Base-by-base conservation (phyloP, 768 basidiomycete genomes). In the Lactifluus hygrophoroides region DNA sequence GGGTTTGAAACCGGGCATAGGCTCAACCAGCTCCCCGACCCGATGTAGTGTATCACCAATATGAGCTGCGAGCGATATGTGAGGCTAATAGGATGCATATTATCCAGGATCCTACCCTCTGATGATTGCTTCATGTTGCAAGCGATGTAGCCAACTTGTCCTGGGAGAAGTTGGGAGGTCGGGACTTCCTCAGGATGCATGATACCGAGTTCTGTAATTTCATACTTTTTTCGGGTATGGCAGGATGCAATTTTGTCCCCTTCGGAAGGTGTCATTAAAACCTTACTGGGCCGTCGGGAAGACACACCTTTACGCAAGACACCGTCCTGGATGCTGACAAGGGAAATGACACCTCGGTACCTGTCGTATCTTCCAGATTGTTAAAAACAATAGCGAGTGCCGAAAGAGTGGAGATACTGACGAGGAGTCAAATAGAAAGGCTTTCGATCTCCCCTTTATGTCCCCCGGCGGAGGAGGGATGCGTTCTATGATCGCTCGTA, bases 51-150 rank as follows among this genome's bases (percentile, higher is more conserved):
- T 99, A 67, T 99, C 96, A 43, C 96, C 96, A 61, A 98, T 86
- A 67, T 88, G 86, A 23, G 94, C 94, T 96, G 45, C 47, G 53
- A 9, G 47, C 40, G 28, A 11, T n/a, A 52, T 40, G 44, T 50
- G 21, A 62, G 23, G 48, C 10, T 40, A 54, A 55, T 47, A 21
- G 28, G 17, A 30, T 25, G 51, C 23, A 27, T 25, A 32, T 13
- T 14, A 17, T 13, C 25, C 56, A 32, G 50, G 8, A 13, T 14
- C 68, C 43, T 56, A 93, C 94, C 94, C 77, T 98, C 93, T 14
- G 88, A 83, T 10, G 90, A 89, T 65, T 96, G 88, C 70, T 97
- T 99, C 95, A 99, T 98, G 68, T 94, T 95, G 71, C 95, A 98
- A 1, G 92, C 88, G 56, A 91, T 80, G 66, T 83, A 94, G 16